These are phyloP conservation scores for Chlorella sp. DNA, from an alignment of 139 green algal genomes.

Conservation along the genomic window DNA sequence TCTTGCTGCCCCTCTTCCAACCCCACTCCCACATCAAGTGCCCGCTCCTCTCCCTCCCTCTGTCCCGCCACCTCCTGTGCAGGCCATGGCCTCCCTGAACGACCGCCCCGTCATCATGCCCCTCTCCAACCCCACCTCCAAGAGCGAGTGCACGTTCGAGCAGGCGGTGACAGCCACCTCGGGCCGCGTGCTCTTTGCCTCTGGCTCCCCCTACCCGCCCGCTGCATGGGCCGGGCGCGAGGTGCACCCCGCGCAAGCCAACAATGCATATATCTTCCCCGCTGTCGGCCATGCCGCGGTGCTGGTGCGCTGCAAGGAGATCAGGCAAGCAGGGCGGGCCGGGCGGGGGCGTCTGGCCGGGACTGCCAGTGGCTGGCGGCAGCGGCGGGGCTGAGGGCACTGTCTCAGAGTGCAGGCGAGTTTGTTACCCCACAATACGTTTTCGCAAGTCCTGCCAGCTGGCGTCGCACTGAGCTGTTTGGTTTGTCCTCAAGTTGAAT, in stretches of 20 bases:
- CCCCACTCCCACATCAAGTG: background rate
- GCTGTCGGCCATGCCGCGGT: conserved; percentile 75
- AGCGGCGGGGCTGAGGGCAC: background rate
- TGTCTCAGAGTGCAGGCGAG: background rate
- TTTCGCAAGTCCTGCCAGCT: too few relatives aligned
- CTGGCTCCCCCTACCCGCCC: conserved; percentile 81
- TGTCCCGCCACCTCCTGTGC: background rate
- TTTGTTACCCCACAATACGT: too few relatives aligned
- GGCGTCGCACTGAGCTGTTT: too few relatives aligned
- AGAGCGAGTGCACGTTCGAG: conserved; percentile 89
- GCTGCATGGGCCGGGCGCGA: conserved; percentile 32
- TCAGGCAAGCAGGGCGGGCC: conserved; percentile 38
- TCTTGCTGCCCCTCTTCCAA: too few relatives aligned
- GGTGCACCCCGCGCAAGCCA: conserved; percentile 58
- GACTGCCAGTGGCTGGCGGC: background rate
- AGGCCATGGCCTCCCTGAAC: conserved; percentile 66
- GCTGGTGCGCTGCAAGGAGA: conserved; percentile 52
- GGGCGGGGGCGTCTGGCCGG: background rate
- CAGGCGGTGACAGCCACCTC: conserved; percentile 65
- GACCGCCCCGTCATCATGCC: conserved; percentile 90
- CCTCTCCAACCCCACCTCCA: conserved; percentile 91
- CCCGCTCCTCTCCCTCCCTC: background rate
- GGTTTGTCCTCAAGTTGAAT: too few relatives aligned
- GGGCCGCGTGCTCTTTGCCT: conserved; percentile 85
- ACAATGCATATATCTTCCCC: conserved; percentile 89